Conservation (phyloP, 2,329 filamentous ascomycete genomes). For the Ophiostoma sp. region DNA sequence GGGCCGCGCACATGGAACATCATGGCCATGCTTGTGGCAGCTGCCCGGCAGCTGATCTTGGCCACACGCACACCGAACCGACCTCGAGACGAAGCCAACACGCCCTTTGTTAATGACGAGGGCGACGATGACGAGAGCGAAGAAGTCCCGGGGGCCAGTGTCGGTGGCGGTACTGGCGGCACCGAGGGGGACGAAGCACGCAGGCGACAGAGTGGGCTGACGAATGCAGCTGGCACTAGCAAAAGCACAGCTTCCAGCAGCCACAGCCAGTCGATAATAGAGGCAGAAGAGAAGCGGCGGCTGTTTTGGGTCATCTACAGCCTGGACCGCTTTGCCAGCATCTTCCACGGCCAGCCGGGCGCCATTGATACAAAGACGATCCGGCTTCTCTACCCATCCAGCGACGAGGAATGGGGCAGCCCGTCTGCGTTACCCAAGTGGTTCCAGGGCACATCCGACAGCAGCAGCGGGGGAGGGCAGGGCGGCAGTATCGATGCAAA, state of each 20-base stretch:
- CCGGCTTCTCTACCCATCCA: conserved; percentile 22
- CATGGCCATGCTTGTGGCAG: conserved; percentile 26
- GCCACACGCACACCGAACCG: conserved; percentile 10
- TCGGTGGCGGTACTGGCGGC: background rate
- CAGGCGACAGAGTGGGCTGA: background rate
- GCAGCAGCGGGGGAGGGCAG: background rate
- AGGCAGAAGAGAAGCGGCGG: conserved; percentile 24
- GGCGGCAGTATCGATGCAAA: background rate
- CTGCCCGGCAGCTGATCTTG: conserved; percentile 22
- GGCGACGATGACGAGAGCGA: conserved; percentile 16
- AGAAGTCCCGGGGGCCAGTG: background rate
- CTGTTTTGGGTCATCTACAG: conserved; percentile 26
- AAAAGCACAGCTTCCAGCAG: background rate
- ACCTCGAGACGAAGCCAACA: conserved; percentile 14
- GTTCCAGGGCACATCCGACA: conserved; percentile 16
- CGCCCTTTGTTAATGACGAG: conserved; percentile 11
- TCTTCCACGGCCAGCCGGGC: conserved; percentile 23
- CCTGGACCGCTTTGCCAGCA: conserved; percentile 25
- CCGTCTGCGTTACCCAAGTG: conserved; percentile 14
- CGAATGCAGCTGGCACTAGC: background rate
- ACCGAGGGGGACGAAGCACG: background rate
- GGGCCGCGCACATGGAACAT: conserved; percentile 25
- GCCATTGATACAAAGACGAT: conserved; percentile 22
- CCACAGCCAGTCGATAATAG: conserved; percentile 16
- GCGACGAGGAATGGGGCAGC: conserved; percentile 23